Evolutionary conservation across 495 filamentous ascomycete species (phyloP), one percentile per base, ranked within the genome.

Genomic region (Trypethelium eluteriae): DNA sequence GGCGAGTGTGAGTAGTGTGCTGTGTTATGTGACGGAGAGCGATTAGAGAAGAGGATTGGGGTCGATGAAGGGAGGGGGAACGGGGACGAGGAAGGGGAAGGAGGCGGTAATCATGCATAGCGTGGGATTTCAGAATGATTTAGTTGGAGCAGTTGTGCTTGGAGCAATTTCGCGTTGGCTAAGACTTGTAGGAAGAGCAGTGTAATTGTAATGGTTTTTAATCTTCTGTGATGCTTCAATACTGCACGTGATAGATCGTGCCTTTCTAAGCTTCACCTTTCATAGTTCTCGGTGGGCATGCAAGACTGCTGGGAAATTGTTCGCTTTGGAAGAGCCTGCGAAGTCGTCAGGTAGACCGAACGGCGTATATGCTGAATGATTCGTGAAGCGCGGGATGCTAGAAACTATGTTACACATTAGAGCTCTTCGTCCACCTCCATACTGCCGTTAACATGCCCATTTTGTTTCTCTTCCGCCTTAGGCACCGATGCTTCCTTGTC

Each of bases 401-500:
- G 14, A 14, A 7, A 36, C 36, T 59, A 59, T 59, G 18, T 9
- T 59, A 59, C 53, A 59, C 32, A 25, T 25, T 83, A 87, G 84
- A 64, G 70, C 66, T 83, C 81, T 46, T 82, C 80, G 3, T 86
- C 83, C 78, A 84, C 82, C 6, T 76, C 74, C 68, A 76, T 73
- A 59, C 79, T 81, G 18, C 82, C 87, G 63, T 86, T 85, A 39
- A 82, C 67, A 44, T 79, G 75, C 32, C 82, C 84, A 66, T 87
- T 87, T 41, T 75, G 72, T 49, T 70, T 64, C 25, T 59, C 70
- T 34, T 80, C 77, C 62, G 75, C 75, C 66, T 82, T 83, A 32
- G 86, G 84, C 66, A 86, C 81, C 7, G 83, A 91, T 12, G 94
- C 94, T 75, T 98, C 95, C 79, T 98, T 98, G 80, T 98, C 95